Conservation (phyloP, 257 asterid genomes). For the Ehretia macrophylla region DNA sequence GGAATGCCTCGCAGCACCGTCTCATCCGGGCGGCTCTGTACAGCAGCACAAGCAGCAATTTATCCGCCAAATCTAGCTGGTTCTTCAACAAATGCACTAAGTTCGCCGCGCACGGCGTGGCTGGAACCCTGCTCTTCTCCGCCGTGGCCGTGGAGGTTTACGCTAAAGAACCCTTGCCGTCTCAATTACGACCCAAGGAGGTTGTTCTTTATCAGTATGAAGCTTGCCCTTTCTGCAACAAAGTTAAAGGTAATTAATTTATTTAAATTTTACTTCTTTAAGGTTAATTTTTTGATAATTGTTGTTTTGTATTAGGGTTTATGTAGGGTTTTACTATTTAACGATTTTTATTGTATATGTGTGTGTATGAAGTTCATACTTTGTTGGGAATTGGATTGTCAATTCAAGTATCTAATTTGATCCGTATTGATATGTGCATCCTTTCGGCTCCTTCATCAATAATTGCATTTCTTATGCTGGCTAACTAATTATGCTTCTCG, state of each 20-base stretch:
- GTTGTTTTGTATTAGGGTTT: not conserved
- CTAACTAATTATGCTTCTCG: no score
- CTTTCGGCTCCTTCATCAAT: no score
- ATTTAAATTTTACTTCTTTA: not conserved
- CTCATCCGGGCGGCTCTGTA: conserved; percentile 40
- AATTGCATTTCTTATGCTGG: no score
- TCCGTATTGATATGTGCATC: no score
- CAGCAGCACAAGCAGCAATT: conserved; percentile 33
- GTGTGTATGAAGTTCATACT: not conserved
- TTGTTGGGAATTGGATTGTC: no score
- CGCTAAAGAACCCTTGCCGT: conserved; percentile 64
- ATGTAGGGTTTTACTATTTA: conserved; percentile 11
- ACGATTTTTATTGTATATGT: not conserved
- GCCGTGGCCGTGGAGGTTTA: conserved; percentile 64
- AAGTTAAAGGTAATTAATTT: conserved; percentile 74
- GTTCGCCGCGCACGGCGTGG: conserved; percentile 34
- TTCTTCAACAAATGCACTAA: conserved; percentile 31
- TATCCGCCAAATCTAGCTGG: conserved; percentile 47
- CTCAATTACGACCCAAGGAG: conserved; percentile 46
- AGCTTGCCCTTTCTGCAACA: conserved; percentile 96
- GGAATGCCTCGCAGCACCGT: conserved; percentile 25
- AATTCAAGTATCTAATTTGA: no score
- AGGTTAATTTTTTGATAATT: no score
- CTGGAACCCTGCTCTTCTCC: conserved; percentile 75
- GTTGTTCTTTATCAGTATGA: conserved; percentile 91